Evolutionary conservation across 2,329 filamentous ascomycete species (phyloP), one percentile per base, ranked within the genome.

Genomic region (Colletotrichum tropicicola): DNA sequence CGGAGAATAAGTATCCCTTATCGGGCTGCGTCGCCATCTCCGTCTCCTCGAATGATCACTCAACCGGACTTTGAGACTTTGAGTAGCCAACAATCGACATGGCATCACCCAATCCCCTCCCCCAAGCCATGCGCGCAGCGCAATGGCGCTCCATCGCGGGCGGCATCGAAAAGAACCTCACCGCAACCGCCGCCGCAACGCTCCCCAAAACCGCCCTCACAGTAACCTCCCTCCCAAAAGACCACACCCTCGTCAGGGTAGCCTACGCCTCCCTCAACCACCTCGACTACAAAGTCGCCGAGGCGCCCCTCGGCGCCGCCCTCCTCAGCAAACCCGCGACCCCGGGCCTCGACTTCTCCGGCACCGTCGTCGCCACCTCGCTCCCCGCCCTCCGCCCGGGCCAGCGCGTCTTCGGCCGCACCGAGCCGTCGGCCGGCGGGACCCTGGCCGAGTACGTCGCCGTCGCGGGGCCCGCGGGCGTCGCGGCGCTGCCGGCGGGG

Each of bases 321-420:
- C 62, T 77, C 6, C 59, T 77, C 23, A 57, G 70, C 32, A 71
- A 70, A 8, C 83, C 85, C n/a, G 79, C 79, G 8, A 82, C 75
- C 1, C 81, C 81, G 0, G 80, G 81, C 15, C 77, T 82, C 67
- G 86, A 89, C 68, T 83, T 85, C 67, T 77, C 78, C 66, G 87
- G 87, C 19, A 76, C 71, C 13, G 80, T 88, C 2, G 78, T 81
- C 27, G 71, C 71, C 4, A 53, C 52, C 8, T 51, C 49, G 13
- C 32, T 55, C 3, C 73, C n/a, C 32, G 37, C 74, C 25, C 73
- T 79, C 32, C 70, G 73, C 2, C 65, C 74, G 0, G 82, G 80
- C 6, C 79, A 83, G 41, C 60, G 76, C 0, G 81, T 87, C 1
- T 79, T 83, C 47, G 84, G 81, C 1, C 71, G 75, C 4, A 48